Evolutionary conservation across 1,284 basidiomycete genomes (phyloP).

Genomic region (Ceratobasidium sp.): DNA sequence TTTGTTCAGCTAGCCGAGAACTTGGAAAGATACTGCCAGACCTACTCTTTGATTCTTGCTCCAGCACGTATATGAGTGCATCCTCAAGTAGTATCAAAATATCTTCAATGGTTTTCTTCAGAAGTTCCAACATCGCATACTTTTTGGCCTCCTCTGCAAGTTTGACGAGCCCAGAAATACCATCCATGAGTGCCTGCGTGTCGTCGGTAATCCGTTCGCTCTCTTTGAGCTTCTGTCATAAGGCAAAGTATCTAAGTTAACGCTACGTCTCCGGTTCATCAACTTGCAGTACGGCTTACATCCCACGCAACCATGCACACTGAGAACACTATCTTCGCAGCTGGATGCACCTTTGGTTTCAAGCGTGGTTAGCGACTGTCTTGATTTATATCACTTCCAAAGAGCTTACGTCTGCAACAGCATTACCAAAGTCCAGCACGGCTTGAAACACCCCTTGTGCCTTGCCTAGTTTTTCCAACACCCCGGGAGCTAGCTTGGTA

Average conservation of each 20-base stretch:
- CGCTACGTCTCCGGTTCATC: no score
- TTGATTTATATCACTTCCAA: neutral
- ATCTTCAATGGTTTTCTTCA: neutral
- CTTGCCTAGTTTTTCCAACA: neutral
- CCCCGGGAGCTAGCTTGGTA: neutral
- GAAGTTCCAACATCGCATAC: neutral
- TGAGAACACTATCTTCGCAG: neutral
- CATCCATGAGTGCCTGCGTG: no score
- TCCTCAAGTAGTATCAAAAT: slow-evolving; percentile 16
- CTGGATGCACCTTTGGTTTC: neutral
- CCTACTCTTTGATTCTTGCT: neutral
- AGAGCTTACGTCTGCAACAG: neutral
- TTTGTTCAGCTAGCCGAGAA: neutral
- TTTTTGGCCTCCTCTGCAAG: neutral
- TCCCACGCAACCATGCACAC: neutral
- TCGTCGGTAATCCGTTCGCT: no score
- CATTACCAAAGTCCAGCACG: neutral
- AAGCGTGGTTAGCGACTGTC: neutral
- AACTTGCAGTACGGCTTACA: no score
- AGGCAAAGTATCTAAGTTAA: no score
- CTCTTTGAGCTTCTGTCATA: no score
- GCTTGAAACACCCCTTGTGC: neutral
- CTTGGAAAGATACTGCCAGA: neutral
- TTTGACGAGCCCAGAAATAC: no score
- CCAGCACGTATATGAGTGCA: neutral